Evolutionary conservation across 1,139 yeast species (phyloP).

Genomic region (Blastobotrys ciferrii): DNA sequence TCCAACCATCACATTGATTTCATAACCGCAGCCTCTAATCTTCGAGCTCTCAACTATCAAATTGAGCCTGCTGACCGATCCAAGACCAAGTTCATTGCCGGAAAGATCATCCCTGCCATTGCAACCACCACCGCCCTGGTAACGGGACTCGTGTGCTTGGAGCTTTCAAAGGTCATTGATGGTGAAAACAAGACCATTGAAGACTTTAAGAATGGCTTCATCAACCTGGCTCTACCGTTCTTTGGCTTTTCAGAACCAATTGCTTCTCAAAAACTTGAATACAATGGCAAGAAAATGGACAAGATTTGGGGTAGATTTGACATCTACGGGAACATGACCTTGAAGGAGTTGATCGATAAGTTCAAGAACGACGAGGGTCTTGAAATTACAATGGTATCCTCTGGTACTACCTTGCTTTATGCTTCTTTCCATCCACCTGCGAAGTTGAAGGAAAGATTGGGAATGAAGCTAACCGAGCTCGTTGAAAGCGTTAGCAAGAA

Average conservation of each 20-base stretch:
- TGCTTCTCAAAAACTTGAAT: constrained; percentile 75
- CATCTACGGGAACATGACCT: constrained; percentile 71
- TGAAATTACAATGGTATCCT: constrained; percentile 85
- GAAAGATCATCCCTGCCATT: constrained; percentile 96
- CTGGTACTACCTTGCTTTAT: constrained; percentile 83
- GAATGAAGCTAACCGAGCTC: constrained; percentile 65
- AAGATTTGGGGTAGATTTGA: constrained; percentile 95
- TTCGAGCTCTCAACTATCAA: constrained; percentile 88
- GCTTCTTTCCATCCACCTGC: constrained; percentile 94
- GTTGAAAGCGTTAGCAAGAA: constrained; percentile 82
- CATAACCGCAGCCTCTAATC: constrained; percentile 93
- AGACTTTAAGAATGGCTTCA: constrained; percentile 89
- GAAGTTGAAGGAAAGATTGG: constrained; percentile 76
- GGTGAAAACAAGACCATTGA: constrained; percentile 65
- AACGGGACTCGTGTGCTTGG: constrained; percentile 91
- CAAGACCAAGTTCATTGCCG: constrained; percentile 75
- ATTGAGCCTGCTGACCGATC: constrained; percentile 59
- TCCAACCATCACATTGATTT: constrained; percentile 94
- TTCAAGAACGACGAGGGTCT: constrained; percentile 81
- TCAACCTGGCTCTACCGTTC: constrained; percentile 92
- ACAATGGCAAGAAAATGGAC: constrained; percentile 72
- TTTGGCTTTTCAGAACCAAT: constrained; percentile 97
- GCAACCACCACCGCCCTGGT: constrained; percentile 98
- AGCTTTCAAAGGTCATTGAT: constrained; percentile 86
- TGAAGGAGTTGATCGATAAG: constrained; percentile 69